phyloP scores from a whole-genome alignment of 2,329 filamentous ascomycete species.

The Trichoderma brevicompactum region DNA sequence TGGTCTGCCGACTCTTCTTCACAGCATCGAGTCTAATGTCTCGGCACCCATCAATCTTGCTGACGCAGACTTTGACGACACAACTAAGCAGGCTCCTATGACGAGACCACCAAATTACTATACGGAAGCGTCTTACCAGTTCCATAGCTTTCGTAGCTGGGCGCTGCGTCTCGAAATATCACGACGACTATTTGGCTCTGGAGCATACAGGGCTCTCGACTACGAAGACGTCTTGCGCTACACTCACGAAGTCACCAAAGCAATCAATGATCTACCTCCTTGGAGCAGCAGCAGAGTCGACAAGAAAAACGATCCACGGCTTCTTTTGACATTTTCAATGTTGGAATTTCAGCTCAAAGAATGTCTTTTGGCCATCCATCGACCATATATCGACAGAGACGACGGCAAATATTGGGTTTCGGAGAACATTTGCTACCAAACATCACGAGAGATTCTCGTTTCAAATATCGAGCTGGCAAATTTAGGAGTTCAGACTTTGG shows the following conservation, averaged over 20 bases:
- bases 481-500: neutral
- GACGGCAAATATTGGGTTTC: constrained; percentile 20
- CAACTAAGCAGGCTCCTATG: neutral
- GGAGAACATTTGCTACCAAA: constrained; percentile 19
- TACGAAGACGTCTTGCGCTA: constrained; percentile 20
- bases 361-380: constrained; percentile 3
- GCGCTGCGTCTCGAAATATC: constrained; percentile 17
- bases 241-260: constrained; percentile 17
- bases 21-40: constrained; percentile 8
- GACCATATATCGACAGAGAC: constrained; percentile 10
- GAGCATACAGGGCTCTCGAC: neutral
- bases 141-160: constrained; percentile 18
- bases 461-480: neutral
- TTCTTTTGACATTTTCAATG: neutral
- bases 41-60: constrained; percentile 13
- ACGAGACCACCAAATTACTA: neutral
- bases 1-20: constrained; percentile 16
- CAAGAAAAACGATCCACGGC: neutral
- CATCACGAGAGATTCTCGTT: constrained; percentile 10
- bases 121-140: constrained; percentile 13
- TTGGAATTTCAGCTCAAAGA: constrained; percentile 20
- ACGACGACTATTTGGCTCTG: constrained; percentile 15
- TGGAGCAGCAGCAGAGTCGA: neutral
- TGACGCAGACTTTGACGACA: constrained; percentile 16
- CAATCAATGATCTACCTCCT: constrained; percentile 12